Base-by-base conservation (phyloP, 257 asterid genomes). In the Nicotiana noctiflora region DNA sequence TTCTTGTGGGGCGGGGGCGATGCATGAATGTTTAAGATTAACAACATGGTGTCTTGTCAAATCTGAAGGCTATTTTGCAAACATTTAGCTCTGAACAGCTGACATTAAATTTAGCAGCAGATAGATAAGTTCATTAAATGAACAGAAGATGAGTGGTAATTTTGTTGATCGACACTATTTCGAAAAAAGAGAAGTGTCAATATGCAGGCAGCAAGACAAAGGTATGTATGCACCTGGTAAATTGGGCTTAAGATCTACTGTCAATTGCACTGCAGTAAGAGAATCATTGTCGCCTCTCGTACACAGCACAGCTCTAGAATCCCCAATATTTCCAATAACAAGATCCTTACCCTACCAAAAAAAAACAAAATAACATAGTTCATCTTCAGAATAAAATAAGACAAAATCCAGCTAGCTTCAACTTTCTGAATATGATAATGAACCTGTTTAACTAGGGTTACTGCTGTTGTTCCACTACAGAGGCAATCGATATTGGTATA, bases 221-320 rank as follows among this genome's bases (percentile, higher is more conserved):
- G 75, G 62, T 14, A 82, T 77, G 84, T 57, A 56, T 19, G 68
- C 76, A 89, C 97, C 93, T 84, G 97, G 97, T 80, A 92, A 89
- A 86, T 88, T 87, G 79, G 97, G 97, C 76, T 92, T 92, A 67
- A 90, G 92, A 86, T 92, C 97, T 80, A 92, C 94, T 46, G 97
- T 92, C 89, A 92, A 86, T 88, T 92, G 97, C 56, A 92, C 87
- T 8, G 94, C 85, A 56, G 83, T 75, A 59, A 92, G 88, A 65
- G 79, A 81, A 82, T 86, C 81, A 80, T 86, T 83, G 62, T 84
- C 90, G 79, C 84, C 90, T 85, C 94, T 85, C 13, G 91, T 90
- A 81, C 91, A 94, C 80, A 92, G 81, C 63, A 92, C 86, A 75
- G 94, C 97, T 85, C 97, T 89, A 2, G 97, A 92, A 86, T 92